Percentiles rank a stretch among this genome's conserved stretches.
Conservation (phyloP, 116 monocot genomes). For the Phalaenopsis hybrid region DNA sequence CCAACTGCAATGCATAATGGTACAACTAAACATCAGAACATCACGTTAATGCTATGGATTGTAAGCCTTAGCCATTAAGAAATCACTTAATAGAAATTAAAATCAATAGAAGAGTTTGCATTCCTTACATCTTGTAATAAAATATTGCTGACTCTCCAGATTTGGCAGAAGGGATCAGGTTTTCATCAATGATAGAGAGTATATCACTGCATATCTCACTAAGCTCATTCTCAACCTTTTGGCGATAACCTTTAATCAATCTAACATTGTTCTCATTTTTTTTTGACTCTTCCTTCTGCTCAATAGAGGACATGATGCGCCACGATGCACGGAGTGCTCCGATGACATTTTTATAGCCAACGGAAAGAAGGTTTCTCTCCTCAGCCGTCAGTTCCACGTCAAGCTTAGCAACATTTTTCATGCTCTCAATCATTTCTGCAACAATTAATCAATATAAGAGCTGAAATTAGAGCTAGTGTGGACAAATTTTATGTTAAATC, state of each 20-base stretch:
- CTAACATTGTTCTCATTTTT: conserved; percentile 36
- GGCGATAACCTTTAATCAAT: conserved; percentile 33
- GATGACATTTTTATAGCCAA: conserved; percentile 53
- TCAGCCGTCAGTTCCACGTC: conserved; percentile 42
- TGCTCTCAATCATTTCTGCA: conserved; percentile 57
- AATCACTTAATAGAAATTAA: neutral
- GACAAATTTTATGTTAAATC: neutral
- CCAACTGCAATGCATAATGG: no score
- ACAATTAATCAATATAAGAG: neutral
- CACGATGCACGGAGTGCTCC: conserved; percentile 44
- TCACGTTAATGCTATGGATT: no score
- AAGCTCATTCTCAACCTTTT: conserved; percentile 44
- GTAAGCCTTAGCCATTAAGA: no score
- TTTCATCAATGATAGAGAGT: conserved; percentile 29
- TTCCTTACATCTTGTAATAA: conserved; percentile 31
- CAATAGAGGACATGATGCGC: conserved; percentile 54
- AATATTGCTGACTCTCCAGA: conserved; percentile 29
- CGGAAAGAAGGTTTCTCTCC: conserved; percentile 55
- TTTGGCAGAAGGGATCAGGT: conserved; percentile 37
- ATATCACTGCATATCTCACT: conserved; percentile 47
- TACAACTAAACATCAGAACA: no score
- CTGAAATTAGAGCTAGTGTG: neutral
- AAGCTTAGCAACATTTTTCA: conserved; percentile 47
- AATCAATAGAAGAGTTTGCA: neutral
- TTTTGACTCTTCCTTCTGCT: conserved; percentile 49